A percentile compares a stretch with the other conserved stretches of the same genome.
Evolutionary conservation across 352 stramenopile species (phyloP).

Genomic region (Aphanomyces invadans): DNA sequence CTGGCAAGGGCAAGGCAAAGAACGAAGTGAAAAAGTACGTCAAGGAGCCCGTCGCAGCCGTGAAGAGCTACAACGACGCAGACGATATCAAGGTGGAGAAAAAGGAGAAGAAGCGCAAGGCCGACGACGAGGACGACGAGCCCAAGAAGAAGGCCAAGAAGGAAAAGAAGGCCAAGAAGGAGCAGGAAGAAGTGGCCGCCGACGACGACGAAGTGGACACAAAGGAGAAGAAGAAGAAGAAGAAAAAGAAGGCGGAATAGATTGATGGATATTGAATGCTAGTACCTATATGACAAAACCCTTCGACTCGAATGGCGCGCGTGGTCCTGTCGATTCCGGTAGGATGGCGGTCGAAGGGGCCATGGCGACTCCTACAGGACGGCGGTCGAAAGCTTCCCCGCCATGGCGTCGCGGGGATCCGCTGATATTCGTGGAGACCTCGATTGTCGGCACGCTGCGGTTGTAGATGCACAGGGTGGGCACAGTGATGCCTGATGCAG

Average conservation of each 20-base stretch:
- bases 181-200: slow-evolving; percentile 46
- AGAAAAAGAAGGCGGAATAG: slow-evolving; percentile 29
- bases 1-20: slow-evolving; percentile 86
- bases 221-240: slow-evolving; percentile 82
- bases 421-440: no score
- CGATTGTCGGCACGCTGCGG: no score
- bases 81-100: slow-evolving; percentile 95
- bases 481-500: no score
- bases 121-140: slow-evolving; percentile 37
- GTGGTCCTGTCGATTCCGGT: no score
- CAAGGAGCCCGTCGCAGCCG: slow-evolving; percentile 51
- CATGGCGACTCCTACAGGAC: no score
- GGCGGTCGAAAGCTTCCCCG: no score
- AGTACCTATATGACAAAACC: no score
- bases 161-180: slow-evolving; percentile 40
- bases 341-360: no score
- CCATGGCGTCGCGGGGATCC: no score
- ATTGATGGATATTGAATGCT: neutral
- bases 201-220: slow-evolving; percentile 43
- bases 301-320: no score
- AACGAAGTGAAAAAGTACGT: slow-evolving; percentile 87
- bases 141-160: slow-evolving; percentile 51
- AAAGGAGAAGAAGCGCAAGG: slow-evolving; percentile 45
- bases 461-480: no score
- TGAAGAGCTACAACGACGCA: slow-evolving; percentile 89